A percentile compares a stretch with the other conserved stretches of the same genome.
Conservation (phyloP, 2,329 filamentous ascomycete species). For the Trichoderma lentiforme region DNA sequence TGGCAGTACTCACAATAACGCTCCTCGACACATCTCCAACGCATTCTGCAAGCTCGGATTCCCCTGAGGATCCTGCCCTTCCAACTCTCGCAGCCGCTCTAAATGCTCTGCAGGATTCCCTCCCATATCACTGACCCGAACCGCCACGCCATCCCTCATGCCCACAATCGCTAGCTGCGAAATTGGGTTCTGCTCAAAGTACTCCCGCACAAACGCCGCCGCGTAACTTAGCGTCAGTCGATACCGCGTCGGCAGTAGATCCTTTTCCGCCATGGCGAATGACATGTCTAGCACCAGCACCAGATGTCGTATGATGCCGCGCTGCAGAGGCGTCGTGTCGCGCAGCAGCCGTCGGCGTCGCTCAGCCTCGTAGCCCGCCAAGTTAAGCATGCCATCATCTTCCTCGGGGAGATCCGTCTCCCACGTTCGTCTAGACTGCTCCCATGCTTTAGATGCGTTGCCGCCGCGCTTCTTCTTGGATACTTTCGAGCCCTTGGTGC, state of each 20-base stretch:
- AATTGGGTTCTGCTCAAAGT: conserved; percentile 98
- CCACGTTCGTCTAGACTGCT: conserved; percentile 65
- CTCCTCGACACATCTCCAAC: conserved; percentile 88
- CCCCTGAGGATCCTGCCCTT: conserved; percentile 66
- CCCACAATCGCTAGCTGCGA: conserved; percentile 90
- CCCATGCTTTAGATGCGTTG: conserved; percentile 58
- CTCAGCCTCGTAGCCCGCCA: conserved; percentile 76
- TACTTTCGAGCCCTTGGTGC: conserved; percentile 28
- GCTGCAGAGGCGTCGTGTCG: conserved; percentile 92
- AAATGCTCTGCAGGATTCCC: conserved; percentile 91
- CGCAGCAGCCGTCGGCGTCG: conserved; percentile 78
- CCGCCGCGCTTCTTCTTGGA: conserved; percentile 35
- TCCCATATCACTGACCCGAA: conserved; percentile 82
- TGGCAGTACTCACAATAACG: conserved; percentile 64
- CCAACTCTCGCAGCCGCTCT: conserved; percentile 65
- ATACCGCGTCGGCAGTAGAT: conserved; percentile 84
- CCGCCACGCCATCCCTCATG: conserved; percentile 87
- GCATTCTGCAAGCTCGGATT: conserved; percentile 88
- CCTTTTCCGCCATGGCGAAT: conserved; percentile 91
- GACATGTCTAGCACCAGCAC: conserved; percentile 90
- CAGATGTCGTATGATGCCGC: conserved; percentile 95
- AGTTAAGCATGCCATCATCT: conserved; percentile 73
- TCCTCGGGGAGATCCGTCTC: conserved; percentile 67
- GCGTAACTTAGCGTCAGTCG: conserved; percentile 79
- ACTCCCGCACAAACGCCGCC: conserved; percentile 85